Evolutionary conservation across 2,329 filamentous ascomycete genomes (phyloP).

Genomic region (Fusarium staphyleae): DNA sequence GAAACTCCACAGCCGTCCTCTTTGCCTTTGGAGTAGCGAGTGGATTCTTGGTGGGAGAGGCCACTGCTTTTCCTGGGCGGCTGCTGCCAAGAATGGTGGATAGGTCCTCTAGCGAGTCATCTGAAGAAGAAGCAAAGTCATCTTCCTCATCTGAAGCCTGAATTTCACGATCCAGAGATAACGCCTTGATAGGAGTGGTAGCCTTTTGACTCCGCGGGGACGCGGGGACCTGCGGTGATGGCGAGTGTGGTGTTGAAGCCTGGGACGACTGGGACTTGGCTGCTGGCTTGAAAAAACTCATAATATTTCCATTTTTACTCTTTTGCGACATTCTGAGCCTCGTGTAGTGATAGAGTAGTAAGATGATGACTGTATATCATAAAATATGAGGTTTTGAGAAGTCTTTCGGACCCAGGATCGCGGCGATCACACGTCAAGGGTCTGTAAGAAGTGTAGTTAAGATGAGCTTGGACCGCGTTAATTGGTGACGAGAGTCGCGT

Average conservation of each 20-base stretch:
- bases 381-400: neutral
- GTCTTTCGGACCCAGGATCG: neutral
- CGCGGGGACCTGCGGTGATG: slow-evolving; percentile 34
- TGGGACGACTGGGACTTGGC: slow-evolving; percentile 26
- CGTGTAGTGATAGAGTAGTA: neutral
- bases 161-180: slow-evolving; percentile 54
- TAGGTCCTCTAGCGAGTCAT: slow-evolving; percentile 65
- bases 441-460: slow-evolving; percentile 13
- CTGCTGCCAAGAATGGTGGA: slow-evolving; percentile 43
- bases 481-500: slow-evolving; percentile 22
- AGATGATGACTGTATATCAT: neutral
- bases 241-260: slow-evolving; percentile 8
- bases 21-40: slow-evolving; percentile 57
- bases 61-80: slow-evolving; percentile 33
- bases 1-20: slow-evolving; percentile 50
- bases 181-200: slow-evolving; percentile 36
- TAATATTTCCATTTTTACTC: slow-evolving; percentile 45
- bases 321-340: slow-evolving; percentile 36
- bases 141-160: slow-evolving; percentile 77
- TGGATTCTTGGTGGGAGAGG: slow-evolving; percentile 28
- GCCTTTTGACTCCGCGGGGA: slow-evolving; percentile 38
- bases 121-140: slow-evolving; percentile 60
- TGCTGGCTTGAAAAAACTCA: slow-evolving; percentile 50
- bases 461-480: slow-evolving; percentile 22
- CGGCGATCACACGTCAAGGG: slow-evolving; percentile 8